phyloP scores from a whole-genome alignment of 1,139 yeast species.

The Debaryomycetaceae sp. region DNA sequence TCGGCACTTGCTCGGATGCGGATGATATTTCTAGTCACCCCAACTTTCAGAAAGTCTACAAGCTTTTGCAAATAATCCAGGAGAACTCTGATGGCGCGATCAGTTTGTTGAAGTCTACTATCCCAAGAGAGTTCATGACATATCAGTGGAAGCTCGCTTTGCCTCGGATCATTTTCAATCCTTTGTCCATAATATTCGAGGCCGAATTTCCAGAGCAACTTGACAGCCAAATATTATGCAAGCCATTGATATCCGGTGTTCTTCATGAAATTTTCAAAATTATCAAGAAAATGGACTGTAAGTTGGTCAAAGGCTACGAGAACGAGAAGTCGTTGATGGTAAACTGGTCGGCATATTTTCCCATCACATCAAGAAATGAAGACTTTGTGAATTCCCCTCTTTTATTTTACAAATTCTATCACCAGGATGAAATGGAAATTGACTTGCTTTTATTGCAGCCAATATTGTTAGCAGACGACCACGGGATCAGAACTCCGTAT shows the following conservation, averaged over 20 bases:
- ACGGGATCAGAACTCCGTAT: slow-evolving; percentile 82
- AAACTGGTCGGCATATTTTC: slow-evolving; percentile 49
- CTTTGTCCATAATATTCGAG: slow-evolving; percentile 71
- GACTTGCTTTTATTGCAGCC: slow-evolving; percentile 82
- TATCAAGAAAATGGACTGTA: slow-evolving; percentile 76
- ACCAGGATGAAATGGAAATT: slow-evolving; percentile 53
- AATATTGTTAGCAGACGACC: slow-evolving; percentile 81
- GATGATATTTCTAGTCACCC: slow-evolving; percentile 11
- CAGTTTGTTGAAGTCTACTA: slow-evolving; percentile 47
- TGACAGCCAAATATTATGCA: slow-evolving; percentile 67
- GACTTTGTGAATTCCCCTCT: slow-evolving; percentile 46
- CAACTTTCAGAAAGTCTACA: slow-evolving; percentile 27
- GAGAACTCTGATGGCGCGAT: slow-evolving; percentile 29
- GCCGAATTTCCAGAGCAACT: slow-evolving; percentile 58
- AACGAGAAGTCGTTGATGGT: slow-evolving; percentile 57
- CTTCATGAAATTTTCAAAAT: slow-evolving; percentile 71
- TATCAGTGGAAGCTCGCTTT: slow-evolving; percentile 85
- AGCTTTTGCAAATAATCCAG: slow-evolving; percentile 33
- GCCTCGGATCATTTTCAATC: slow-evolving; percentile 74
- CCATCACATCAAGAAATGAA: slow-evolving; percentile 22
- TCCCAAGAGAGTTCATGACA: slow-evolving; percentile 59
- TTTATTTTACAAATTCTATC: slow-evolving; percentile 59
- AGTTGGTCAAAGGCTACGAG: slow-evolving; percentile 61
- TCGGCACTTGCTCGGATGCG: slow-evolving; percentile 27
- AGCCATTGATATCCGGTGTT: slow-evolving; percentile 78